Conservation (phyloP, 345 rosid species). For the Pseudoturritis turrita region DNA sequence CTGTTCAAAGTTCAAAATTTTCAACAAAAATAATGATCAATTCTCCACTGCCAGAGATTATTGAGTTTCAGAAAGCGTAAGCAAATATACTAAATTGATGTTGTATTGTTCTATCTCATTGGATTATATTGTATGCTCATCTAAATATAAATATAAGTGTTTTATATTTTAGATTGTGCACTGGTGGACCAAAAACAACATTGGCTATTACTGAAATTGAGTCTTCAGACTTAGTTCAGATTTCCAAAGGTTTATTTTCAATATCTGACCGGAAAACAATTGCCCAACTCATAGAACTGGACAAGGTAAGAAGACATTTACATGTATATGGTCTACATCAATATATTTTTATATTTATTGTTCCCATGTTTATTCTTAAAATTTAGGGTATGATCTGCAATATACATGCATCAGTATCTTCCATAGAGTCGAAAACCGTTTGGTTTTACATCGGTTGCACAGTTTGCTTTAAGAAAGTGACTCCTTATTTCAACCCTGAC, state of each 20-base stretch:
- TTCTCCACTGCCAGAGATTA: background rate
- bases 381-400: background rate
- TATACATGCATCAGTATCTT: background rate
- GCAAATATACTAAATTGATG: background rate
- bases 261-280: background rate
- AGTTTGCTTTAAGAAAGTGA: background rate
- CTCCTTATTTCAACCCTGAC: background rate
- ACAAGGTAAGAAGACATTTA: background rate
- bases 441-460: background rate
- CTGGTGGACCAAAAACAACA: background rate
- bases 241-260: background rate
- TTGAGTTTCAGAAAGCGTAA: background rate
- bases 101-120: background rate
- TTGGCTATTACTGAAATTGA: background rate
- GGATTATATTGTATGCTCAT: background rate
- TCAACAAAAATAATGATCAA: background rate
- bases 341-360: background rate
- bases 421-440: background rate
- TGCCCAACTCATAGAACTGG: background rate
- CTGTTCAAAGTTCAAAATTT: background rate
- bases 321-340: background rate
- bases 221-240: background rate
- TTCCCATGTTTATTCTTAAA: background rate
- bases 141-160: background rate
- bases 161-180: background rate